phyloP scores from a whole-genome alignment of 768 basidiomycete species.

The Auricularia heimuer region DNA sequence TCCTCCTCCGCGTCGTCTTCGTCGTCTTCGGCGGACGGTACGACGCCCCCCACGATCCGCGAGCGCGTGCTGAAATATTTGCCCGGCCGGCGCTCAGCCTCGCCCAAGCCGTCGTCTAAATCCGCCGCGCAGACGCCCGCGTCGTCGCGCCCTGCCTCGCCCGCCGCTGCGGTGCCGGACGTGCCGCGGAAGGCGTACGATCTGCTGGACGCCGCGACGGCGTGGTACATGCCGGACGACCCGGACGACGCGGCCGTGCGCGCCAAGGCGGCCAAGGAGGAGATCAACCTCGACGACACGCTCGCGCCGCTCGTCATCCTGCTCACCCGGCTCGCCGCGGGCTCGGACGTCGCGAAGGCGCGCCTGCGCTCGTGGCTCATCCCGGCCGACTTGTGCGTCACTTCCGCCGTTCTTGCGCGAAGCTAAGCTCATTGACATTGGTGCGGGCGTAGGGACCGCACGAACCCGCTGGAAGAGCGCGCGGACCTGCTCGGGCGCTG shows the following conservation, averaged over 20 bases:
- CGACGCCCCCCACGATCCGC: conserved; percentile 18
- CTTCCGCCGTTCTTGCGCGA: not conserved
- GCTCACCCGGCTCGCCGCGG: conserved; percentile 58
- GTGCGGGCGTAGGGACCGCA: conserved; percentile 46
- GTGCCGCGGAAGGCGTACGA: conserved; percentile 52
- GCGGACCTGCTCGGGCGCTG: conserved; percentile 68
- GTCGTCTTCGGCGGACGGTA: conserved; percentile 15
- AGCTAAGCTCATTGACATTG: not conserved
- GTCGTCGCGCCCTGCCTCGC: conserved; percentile 18
- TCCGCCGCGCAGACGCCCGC: conserved; percentile 31
- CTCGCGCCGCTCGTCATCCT: conserved; percentile 70
- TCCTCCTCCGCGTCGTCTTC: conserved; percentile 21
- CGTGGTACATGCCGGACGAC: conserved; percentile 62
- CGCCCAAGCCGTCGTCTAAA: conserved; percentile 24
- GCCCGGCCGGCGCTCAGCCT: conserved; percentile 30
- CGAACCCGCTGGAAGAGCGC: conserved; percentile 61
- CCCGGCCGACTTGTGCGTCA: conserved; percentile 51
- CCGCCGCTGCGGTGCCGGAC: conserved; percentile 29
- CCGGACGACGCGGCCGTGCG: conserved; percentile 57
- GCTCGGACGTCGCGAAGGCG: conserved; percentile 45
- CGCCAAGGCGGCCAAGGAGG: conserved; percentile 40
- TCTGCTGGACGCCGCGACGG: conserved; percentile 49
- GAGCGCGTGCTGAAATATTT: not conserved
- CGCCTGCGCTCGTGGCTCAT: conserved; percentile 60
- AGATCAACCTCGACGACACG: conserved; percentile 62